Conservation (phyloP, 331 rosid genomes). For the Telfairia occidentalis region DNA sequence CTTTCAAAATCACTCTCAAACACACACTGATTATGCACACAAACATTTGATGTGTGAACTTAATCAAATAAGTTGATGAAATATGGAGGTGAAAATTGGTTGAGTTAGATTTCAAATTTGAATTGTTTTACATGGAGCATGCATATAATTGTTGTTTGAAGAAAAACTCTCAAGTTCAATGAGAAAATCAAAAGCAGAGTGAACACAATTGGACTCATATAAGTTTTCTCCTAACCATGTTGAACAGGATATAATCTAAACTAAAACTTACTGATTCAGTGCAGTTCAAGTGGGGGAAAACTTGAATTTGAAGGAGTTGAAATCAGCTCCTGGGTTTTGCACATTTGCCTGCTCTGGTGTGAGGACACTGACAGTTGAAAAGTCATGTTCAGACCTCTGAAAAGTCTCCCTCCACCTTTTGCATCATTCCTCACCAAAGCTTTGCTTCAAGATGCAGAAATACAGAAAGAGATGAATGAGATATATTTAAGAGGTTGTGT, state of each 20-base stretch:
- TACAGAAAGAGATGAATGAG: not conserved
- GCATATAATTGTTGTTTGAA: not conserved
- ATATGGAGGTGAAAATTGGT: not conserved
- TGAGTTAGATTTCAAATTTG: not conserved
- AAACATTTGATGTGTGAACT: not conserved
- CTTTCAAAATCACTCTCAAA: too few species aligned
- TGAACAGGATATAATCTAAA: not conserved
- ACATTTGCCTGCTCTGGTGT: not conserved
- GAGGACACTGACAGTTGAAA: constrained; percentile 9
- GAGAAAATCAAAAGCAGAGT: not conserved
- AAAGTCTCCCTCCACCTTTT: constrained; percentile 22
- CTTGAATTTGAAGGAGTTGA: constrained; percentile 9
- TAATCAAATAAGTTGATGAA: not conserved
- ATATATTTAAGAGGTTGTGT: constrained; percentile 4
- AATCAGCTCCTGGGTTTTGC: constrained; percentile 1
- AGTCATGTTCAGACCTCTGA: constrained; percentile 16
- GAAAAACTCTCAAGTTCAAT: not conserved
- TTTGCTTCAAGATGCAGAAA: constrained; percentile 16
- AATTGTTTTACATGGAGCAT: not conserved
- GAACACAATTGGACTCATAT: not conserved
- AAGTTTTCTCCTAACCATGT: not conserved
- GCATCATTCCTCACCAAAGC: constrained; percentile 5
- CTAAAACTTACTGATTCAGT: not conserved
- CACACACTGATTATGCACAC: not conserved
- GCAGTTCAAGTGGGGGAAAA: not conserved